Evolutionary conservation across 2,329 filamentous ascomycete genomes (phyloP).

Genomic region (Berkeleyomyces basicola): DNA sequence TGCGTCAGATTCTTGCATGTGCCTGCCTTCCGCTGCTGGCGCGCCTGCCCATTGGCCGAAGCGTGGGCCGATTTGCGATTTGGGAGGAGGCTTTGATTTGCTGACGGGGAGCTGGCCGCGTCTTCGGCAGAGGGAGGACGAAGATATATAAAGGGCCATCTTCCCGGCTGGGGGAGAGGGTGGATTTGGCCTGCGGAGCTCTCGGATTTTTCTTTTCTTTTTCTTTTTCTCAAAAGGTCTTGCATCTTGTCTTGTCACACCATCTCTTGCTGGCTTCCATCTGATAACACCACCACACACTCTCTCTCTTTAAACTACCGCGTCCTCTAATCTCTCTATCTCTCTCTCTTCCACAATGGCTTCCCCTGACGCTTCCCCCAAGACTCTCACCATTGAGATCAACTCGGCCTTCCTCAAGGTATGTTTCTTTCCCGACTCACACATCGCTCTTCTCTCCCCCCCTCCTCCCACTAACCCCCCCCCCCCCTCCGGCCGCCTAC

Average conservation of each 20-base stretch:
- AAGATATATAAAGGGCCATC: no score
- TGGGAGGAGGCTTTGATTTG: no score
- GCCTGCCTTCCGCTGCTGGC: neutral
- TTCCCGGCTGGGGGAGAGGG: no score
- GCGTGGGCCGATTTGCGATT: no score
- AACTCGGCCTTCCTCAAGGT: conserved; percentile 36
- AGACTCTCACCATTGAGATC: conserved; percentile 15
- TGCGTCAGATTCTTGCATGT: conserved; percentile 5
- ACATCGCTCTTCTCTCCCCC: no score
- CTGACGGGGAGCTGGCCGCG: no score
- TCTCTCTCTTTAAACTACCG: neutral
- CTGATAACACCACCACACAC: neutral
- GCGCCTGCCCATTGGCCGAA: no score
- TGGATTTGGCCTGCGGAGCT: neutral
- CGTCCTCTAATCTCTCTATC: neutral
- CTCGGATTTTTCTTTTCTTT: neutral
- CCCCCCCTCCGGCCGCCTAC: neutral
- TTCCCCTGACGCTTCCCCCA: conserved; percentile 17
- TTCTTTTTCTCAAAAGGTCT: neutral
- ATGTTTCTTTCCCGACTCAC: conserved; percentile 15
- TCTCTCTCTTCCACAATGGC: conserved; percentile 20
- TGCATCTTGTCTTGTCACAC: no score
- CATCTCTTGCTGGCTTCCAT: no score
- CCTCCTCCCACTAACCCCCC: neutral
- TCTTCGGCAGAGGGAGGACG: no score